Evolutionary conservation across 192 early-diverging fungal genomes (phyloP).

Genomic region (Podila minutissima): DNA sequence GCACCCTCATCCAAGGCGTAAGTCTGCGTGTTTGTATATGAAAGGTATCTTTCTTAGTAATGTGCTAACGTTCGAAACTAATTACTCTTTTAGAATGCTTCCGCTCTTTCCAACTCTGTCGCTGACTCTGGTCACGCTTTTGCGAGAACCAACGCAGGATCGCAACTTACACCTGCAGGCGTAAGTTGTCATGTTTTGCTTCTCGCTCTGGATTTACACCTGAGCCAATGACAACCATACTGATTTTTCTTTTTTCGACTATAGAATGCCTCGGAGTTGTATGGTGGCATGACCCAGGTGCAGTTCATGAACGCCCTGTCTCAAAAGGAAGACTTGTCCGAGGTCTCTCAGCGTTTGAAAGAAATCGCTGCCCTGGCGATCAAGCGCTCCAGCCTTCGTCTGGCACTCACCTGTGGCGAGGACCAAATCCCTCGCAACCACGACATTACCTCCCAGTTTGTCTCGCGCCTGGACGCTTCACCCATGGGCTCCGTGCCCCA

Average conservation of each 20-base stretch:
- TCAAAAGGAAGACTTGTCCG: constrained; percentile 67
- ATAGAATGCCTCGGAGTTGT: constrained; percentile 52
- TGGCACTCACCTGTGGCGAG: constrained; percentile 63
- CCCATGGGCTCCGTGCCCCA: constrained; percentile 13
- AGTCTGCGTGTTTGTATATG: constrained; percentile 9
- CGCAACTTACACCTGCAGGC: constrained; percentile 68
- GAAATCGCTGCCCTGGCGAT: constrained; percentile 58
- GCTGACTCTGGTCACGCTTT: constrained; percentile 85
- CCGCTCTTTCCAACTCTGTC: constrained; percentile 80
- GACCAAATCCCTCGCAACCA: constrained; percentile 60
- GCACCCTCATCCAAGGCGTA: constrained; percentile 76
- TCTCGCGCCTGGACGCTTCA: constrained; percentile 45
- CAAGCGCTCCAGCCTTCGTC: constrained; percentile 56
- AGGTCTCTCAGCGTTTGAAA: constrained; percentile 70
- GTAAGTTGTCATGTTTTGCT: constrained; percentile 11
- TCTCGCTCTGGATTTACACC: neutral
- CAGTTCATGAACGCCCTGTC: constrained; percentile 83
- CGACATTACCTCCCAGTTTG: constrained; percentile 51
- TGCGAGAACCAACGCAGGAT: constrained; percentile 77
- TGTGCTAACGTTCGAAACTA: neutral
- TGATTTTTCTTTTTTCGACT: neutral
- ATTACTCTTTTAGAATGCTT: constrained; percentile 63
- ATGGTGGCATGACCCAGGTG: constrained; percentile 77
- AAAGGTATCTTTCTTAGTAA: neutral
- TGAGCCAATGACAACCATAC: neutral